Evolutionary conservation across 2,329 filamentous ascomycete genomes (phyloP).

Genomic region (Epichloe elymi): DNA sequence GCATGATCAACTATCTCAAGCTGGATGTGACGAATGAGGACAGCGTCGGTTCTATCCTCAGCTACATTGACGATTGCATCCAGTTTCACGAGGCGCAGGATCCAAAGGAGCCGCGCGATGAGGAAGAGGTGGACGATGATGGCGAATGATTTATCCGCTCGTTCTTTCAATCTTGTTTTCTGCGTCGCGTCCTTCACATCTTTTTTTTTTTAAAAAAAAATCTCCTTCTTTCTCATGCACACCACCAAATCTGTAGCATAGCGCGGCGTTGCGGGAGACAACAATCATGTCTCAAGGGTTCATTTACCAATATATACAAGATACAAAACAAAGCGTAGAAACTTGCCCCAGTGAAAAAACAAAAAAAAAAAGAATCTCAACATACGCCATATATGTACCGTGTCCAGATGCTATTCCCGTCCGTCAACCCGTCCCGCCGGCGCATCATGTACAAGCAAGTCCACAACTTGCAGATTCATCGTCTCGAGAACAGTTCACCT

Average conservation of each 20-base stretch:
- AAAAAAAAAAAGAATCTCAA: background rate
- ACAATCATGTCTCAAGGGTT: background rate
- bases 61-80: constrained; percentile 88
- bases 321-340: background rate
- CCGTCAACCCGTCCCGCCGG: no score
- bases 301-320: background rate
- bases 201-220: background rate
- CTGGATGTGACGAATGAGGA: constrained; percentile 85
- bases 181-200: background rate
- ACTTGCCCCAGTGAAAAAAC: background rate
- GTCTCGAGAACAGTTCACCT: background rate
- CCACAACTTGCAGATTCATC: no score
- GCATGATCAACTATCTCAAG: constrained; percentile 92
- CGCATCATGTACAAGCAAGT: no score
- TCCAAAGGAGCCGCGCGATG: constrained; percentile 65
- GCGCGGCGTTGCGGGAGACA: constrained; percentile 3
- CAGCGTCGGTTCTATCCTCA: constrained; percentile 70
- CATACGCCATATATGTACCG: no score
- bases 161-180: background rate
- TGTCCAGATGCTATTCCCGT: no score
- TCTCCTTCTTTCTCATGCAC: background rate
- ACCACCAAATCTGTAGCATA: constrained; percentile 1
- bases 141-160: constrained; percentile 15
- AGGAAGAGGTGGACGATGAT: constrained; percentile 30
- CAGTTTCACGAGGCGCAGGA: constrained; percentile 91